Evolutionary conservation across 2,329 filamentous ascomycete species (phyloP).

Genomic region (Exophiala calicioides): DNA sequence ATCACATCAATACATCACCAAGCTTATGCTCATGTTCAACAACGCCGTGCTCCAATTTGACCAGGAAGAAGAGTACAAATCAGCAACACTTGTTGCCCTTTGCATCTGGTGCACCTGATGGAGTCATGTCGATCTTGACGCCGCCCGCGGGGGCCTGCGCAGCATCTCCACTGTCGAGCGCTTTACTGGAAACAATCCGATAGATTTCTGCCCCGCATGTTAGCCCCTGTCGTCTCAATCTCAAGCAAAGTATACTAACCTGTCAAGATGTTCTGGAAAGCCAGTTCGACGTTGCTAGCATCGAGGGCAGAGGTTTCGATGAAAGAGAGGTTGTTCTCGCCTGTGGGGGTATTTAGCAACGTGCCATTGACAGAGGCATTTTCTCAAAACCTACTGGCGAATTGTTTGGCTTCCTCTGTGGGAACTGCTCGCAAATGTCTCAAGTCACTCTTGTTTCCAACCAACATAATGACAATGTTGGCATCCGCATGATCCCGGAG

Average conservation of each 20-base stretch:
- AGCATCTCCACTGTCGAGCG: slow-evolving; percentile 83
- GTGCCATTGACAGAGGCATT: slow-evolving; percentile 17
- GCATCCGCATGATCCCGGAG: slow-evolving; percentile 95
- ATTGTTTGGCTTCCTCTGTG: slow-evolving; percentile 95
- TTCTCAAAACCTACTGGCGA: slow-evolving; percentile 71
- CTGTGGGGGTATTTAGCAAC: slow-evolving; percentile 53
- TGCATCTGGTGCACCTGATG: slow-evolving; percentile 74
- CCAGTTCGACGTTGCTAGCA: slow-evolving; percentile 97
- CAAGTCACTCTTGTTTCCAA: slow-evolving; percentile 99
- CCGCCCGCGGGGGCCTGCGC: slow-evolving; percentile 77
- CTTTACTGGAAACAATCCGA: slow-evolving; percentile 97
- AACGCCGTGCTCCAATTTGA: slow-evolving; percentile 22
- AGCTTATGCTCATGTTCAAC: slow-evolving; percentile 12
- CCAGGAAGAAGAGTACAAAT: neutral
- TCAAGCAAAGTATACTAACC: too few relatives aligned
- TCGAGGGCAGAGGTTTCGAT: slow-evolving; percentile 99
- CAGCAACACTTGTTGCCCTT: slow-evolving; percentile 83
- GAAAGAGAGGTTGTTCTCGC: slow-evolving; percentile 97
- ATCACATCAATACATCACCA: slow-evolving; percentile 23
- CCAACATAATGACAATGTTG: slow-evolving; percentile 99
- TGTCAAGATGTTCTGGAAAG: slow-evolving; percentile 99
- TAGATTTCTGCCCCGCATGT: slow-evolving; percentile 92
- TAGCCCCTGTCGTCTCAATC: too few relatives aligned
- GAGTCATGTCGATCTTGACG: slow-evolving; percentile 80
- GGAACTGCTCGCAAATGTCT: slow-evolving; percentile 94